Percentiles rank a stretch among this genome's conserved stretches.
phyloP scores from a whole-genome alignment of 129 eudicot species.

The Artemisia annua region DNA sequence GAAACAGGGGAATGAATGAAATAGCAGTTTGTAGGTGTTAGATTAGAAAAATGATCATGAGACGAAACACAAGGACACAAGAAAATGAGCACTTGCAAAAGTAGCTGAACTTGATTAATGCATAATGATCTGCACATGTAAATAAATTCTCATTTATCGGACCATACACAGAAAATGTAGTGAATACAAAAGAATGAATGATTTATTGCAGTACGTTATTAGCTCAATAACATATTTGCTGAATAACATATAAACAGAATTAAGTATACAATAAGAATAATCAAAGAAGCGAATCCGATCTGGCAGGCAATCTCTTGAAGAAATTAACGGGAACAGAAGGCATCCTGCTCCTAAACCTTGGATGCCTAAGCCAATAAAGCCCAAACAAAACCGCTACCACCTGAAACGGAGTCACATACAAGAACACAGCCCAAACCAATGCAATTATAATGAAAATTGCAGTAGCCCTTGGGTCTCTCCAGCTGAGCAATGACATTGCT shows the following conservation, averaged over 20 bases:
- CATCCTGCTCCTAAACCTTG: constrained; percentile 66
- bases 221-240: neutral
- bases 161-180: neutral
- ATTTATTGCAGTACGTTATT: constrained; percentile 22
- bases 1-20: no score
- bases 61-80: no score
- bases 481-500: constrained; percentile 68
- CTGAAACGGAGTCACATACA: constrained; percentile 84
- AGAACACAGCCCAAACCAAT: constrained; percentile 70
- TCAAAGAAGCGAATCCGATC: constrained; percentile 68
- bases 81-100: no score
- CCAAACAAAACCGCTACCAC: constrained; percentile 69
- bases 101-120: no score
- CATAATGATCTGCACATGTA: no score
- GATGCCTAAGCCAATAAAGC: constrained; percentile 72
- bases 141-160: neutral
- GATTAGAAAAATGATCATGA: no score
- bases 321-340: constrained; percentile 86
- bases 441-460: constrained; percentile 70
- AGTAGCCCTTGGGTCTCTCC: constrained; percentile 96
- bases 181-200: constrained; percentile 21
- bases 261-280: neutral
- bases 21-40: no score
- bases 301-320: constrained; percentile 83
- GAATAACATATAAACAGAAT: constrained; percentile 23